Conservation (phyloP, 2,329 filamentous ascomycete species). For the Monosporascus sp. region DNA sequence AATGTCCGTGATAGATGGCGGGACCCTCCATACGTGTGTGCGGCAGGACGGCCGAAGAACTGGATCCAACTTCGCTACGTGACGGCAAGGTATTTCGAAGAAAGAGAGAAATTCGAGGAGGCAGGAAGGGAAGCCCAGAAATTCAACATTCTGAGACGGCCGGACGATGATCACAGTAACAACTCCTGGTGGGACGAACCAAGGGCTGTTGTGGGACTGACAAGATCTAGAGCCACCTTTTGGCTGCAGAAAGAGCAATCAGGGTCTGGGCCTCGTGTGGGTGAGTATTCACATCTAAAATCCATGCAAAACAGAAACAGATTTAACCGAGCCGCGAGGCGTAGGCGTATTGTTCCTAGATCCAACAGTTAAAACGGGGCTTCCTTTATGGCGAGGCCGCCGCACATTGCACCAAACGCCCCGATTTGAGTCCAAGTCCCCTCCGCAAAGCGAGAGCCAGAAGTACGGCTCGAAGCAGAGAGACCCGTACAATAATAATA, state of each 20-base stretch:
- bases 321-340: not conserved
- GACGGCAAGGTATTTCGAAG: slow-evolving; percentile 18
- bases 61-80: slow-evolving; percentile 23
- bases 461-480: not conserved
- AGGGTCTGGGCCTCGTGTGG: not conserved
- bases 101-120: not conserved
- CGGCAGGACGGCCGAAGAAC: slow-evolving; percentile 13
- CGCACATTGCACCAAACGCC: slow-evolving; percentile 13
- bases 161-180: slow-evolving; percentile 18
- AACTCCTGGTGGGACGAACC: slow-evolving; percentile 18
- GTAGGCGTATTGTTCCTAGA: slow-evolving; percentile 10
- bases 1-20: slow-evolving; percentile 22
- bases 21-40: slow-evolving; percentile 17
- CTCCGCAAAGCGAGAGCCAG: not conserved
- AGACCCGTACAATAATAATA: slow-evolving; percentile 1
- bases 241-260: slow-evolving; percentile 12
- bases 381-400: slow-evolving; percentile 21
- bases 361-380: slow-evolving; percentile 10
- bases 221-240: slow-evolving; percentile 19
- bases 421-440: not conserved
- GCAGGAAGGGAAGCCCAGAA: slow-evolving; percentile 7
- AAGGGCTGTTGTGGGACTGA: slow-evolving; percentile 14
- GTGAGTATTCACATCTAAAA: not conserved
- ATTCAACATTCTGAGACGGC: slow-evolving; percentile 20
- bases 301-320: not conserved